These are phyloP conservation scores for Cyclocybe aegerita DNA, from an alignment of 768 basidiomycete genomes.

Conservation along the genomic window DNA sequence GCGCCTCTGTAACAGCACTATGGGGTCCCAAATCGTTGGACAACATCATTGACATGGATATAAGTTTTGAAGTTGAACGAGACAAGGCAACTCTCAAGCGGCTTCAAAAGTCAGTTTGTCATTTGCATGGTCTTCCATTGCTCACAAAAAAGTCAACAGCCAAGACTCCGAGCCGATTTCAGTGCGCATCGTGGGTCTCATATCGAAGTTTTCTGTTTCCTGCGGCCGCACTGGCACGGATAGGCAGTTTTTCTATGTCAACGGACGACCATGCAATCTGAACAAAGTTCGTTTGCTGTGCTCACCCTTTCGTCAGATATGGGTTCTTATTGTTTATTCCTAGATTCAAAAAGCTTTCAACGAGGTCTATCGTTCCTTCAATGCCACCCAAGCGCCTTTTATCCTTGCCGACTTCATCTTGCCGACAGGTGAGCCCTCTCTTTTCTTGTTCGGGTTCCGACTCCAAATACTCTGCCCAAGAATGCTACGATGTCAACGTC, in stretches of 20 bases:
- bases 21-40: conserved; percentile 87
- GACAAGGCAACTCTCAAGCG: conserved; percentile 53
- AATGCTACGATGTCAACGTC: conserved; percentile 88
- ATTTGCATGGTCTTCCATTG: not conserved
- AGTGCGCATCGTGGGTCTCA: conserved; percentile 70
- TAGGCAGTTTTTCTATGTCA: conserved; percentile 91
- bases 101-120: conserved; percentile 23
- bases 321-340: not conserved
- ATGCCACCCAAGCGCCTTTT: conserved; percentile 70
- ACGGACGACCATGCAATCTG: conserved; percentile 84
- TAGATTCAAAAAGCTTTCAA: conserved; percentile 89
- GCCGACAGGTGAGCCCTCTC: conserved; percentile 61
- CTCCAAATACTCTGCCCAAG: conserved; percentile 32
- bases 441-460: not conserved
- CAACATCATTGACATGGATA: conserved; percentile 68
- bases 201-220: conserved; percentile 79
- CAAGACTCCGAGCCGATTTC: conserved; percentile 27
- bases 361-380: conserved; percentile 88
- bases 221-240: conserved; percentile 79
- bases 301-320: not conserved
- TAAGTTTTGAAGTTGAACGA: conserved; percentile 66
- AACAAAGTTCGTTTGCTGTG: conserved; percentile 50
- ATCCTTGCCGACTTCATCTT: conserved; percentile 81
- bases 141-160: conserved; percentile 1
- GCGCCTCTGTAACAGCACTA: conserved; percentile 66